A percentile compares a stretch with the other conserved stretches of the same genome.
phyloP scores from a whole-genome alignment of 1,284 basidiomycete genomes.

The Stereum hirsutum region DNA sequence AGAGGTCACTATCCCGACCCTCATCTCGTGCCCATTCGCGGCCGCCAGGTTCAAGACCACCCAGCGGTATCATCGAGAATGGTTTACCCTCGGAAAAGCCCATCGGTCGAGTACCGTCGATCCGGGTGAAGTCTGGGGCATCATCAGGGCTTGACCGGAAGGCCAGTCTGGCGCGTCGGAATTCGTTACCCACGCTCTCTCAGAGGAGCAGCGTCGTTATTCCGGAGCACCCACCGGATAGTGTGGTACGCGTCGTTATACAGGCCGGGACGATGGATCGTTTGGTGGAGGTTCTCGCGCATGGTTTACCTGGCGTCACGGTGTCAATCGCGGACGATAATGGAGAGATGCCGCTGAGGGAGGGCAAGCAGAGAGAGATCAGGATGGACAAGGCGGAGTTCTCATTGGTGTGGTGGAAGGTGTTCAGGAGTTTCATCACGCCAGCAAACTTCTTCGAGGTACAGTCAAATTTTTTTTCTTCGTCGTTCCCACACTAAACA shows the following conservation, averaged over 20 bases:
- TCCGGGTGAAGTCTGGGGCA: constrained; percentile 62
- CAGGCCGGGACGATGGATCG: constrained; percentile 69
- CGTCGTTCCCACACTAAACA: constrained; percentile 9
- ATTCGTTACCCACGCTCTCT: constrained; percentile 68
- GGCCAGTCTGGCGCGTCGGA: constrained; percentile 62
- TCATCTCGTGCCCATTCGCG: constrained; percentile 52
- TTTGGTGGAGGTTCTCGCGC: constrained; percentile 64
- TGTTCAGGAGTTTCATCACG: constrained; percentile 70
- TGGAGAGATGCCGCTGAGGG: constrained; percentile 67
- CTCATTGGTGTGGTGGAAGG: constrained; percentile 68
- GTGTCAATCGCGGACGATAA: constrained; percentile 77
- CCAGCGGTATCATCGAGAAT: constrained; percentile 44
- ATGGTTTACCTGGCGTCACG: constrained; percentile 67
- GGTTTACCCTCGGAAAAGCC: constrained; percentile 27
- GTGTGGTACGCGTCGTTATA: constrained; percentile 64
- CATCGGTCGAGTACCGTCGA: constrained; percentile 54
- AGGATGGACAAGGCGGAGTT: constrained; percentile 66
- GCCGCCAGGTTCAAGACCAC: constrained; percentile 56
- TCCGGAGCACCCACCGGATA: constrained; percentile 50
- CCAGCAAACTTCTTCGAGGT: constrained; percentile 80
- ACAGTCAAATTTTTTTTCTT: constrained; percentile 13
- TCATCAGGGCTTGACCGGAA: constrained; percentile 64
- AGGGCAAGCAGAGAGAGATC: constrained; percentile 60
- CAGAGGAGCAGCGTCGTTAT: constrained; percentile 47
- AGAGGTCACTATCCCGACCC: constrained; percentile 39